Percentiles rank a stretch among this genome's conserved stretches.
These are phyloP conservation scores for Colletotrichum siamense DNA, from an alignment of 2,329 filamentous ascomycete species.

Conservation along the genomic window DNA sequence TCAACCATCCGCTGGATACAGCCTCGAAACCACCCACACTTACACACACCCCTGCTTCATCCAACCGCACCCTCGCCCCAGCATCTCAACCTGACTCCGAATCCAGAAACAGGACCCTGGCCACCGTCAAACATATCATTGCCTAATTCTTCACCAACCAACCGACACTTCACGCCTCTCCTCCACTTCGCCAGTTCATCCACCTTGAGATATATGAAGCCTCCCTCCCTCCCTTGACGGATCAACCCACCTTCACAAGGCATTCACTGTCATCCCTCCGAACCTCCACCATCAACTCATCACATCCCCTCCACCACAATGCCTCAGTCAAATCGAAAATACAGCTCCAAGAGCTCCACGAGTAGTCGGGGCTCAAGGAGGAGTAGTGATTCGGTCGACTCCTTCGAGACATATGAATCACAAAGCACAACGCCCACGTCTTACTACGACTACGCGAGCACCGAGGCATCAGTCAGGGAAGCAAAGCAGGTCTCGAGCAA, in stretches of 20 bases:
- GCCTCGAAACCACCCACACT: neutral
- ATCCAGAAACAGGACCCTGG: conserved; percentile 2
- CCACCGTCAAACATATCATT: conserved; percentile 10
- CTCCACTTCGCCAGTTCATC: neutral
- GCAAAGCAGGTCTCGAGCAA: conserved; percentile 12
- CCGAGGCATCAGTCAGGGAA: conserved; percentile 41
- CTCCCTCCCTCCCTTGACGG: neutral
- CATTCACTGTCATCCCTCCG: neutral
- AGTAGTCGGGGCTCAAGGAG: conserved; percentile 44
- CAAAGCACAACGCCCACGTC: conserved; percentile 55
- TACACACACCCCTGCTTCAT: conserved; percentile 10
- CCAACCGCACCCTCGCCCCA: conserved; percentile 15
- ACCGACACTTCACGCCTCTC: conserved; percentile 1
- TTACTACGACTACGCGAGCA: conserved; percentile 45
- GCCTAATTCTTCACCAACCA: conserved; percentile 13
- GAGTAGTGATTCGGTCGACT: conserved; percentile 48
- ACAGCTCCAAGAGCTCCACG: conserved; percentile 41
- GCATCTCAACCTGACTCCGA: neutral
- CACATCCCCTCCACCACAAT: conserved; percentile 25
- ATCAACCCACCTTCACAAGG: neutral
- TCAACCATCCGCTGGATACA: neutral
- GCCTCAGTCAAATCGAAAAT: conserved; percentile 39
- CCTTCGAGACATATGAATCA: conserved; percentile 49
- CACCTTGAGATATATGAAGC: conserved; percentile 16
- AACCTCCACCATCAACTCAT: neutral